Evolutionary conservation across 2,329 filamentous ascomycete species (phyloP).

Genomic region (Phialophora verrucosa): DNA sequence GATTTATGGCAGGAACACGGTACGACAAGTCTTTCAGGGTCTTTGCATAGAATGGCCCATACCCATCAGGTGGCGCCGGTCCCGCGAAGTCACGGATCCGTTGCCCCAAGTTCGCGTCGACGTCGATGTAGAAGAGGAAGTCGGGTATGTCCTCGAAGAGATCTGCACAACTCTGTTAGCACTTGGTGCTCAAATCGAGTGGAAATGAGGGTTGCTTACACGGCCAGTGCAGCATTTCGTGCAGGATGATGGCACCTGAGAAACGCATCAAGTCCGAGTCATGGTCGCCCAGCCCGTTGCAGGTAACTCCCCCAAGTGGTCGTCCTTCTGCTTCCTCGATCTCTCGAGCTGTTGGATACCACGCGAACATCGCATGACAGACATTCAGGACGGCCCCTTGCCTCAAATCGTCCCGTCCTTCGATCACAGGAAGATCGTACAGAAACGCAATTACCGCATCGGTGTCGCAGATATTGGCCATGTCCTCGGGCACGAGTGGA

Average conservation of each 20-base stretch:
- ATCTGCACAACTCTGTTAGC: neutral
- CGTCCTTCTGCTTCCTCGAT: neutral
- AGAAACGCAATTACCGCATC: no score
- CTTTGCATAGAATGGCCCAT: neutral
- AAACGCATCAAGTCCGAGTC: neutral
- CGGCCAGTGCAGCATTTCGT: neutral
- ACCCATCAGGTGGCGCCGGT: neutral
- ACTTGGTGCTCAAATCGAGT: neutral
- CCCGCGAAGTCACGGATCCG: neutral
- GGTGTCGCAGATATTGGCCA: no score
- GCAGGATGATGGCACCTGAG: no score
- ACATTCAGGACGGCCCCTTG: neutral
- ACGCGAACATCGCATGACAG: neutral
- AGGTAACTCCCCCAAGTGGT: neutral
- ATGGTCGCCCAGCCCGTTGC: conserved; percentile 8
- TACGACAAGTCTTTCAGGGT: neutral
- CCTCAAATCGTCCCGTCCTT: neutral
- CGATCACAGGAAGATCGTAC: no score
- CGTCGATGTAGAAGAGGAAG: neutral
- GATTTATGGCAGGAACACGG: neutral
- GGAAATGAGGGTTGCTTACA: neutral
- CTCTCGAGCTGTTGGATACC: neutral
- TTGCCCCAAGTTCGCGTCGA: neutral
- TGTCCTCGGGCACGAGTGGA: no score
- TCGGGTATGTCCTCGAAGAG: neutral